Evolutionary conservation across 1,284 basidiomycete genomes (phyloP).

Genomic region (Coniophora puteana): DNA sequence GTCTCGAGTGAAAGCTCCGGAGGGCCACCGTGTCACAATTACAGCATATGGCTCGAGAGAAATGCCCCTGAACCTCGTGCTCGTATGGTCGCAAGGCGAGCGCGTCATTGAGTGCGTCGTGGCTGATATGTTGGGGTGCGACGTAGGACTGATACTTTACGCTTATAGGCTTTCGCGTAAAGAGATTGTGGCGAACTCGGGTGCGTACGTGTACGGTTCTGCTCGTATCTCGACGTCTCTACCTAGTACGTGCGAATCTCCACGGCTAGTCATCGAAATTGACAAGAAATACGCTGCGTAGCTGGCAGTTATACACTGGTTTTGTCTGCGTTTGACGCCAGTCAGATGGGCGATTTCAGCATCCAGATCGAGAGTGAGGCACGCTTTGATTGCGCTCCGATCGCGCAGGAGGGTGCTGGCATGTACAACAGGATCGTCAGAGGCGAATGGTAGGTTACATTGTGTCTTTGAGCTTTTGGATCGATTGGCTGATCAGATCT

Average conservation of each 20-base stretch:
- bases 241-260: slow-evolving; percentile 43
- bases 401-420: slow-evolving; percentile 88
- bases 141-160: slow-evolving; percentile 5
- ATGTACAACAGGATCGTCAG: slow-evolving; percentile 74
- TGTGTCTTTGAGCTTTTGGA: background rate
- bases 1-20: background rate
- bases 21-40: slow-evolving; percentile 36
- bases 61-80: slow-evolving; percentile 71
- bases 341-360: slow-evolving; percentile 60
- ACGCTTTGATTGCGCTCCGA: slow-evolving; percentile 68
- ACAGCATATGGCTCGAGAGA: slow-evolving; percentile 58
- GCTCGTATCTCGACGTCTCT: slow-evolving; percentile 55
- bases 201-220: slow-evolving; percentile 80
- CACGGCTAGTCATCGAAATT: background rate
- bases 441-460: slow-evolving; percentile 62
- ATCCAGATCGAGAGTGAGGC: slow-evolving; percentile 61
- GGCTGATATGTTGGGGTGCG: background rate
- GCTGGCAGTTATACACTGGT: slow-evolving; percentile 82
- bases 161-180: slow-evolving; percentile 50
- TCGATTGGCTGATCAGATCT: background rate
- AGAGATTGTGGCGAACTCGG: slow-evolving; percentile 71
- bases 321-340: slow-evolving; percentile 79
- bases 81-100: slow-evolving; percentile 74
- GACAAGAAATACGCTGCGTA: slow-evolving; percentile 24
- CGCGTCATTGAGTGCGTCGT: slow-evolving; percentile 68